Evolutionary conservation across 768 basidiomycete species (phyloP), one percentile per base, ranked within the genome.

Genomic region (Naganishia randhawae): DNA sequence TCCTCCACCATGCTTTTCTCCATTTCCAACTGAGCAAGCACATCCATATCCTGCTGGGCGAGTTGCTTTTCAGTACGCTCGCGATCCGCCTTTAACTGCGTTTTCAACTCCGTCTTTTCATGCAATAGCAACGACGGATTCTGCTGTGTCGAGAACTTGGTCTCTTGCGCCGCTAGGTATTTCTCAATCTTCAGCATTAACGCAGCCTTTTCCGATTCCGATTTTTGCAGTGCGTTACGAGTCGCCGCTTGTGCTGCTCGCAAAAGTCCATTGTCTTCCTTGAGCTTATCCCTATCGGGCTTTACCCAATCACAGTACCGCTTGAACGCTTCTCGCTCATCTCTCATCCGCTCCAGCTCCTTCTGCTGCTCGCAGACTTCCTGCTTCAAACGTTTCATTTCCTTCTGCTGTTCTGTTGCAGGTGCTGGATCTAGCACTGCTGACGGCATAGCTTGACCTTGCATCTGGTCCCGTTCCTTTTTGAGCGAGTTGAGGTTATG

Each of bases 211-310:
- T 61, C 57, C 1, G 39, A 37, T 19, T 61, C 57, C 7, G 35
- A 39, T 25, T 61, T 16, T 29, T 39, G 7, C 3, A 61, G 27
- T 2, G 57, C 57, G 8, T 25, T 39, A 14, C 39, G 54, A 11
- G 35, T 35, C 31, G 9, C 54, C 33, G 33, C 54, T 8, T 35
- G n/a, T 33, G 33, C 54, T 7, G 54, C n/a, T 5, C 33, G 57
- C 25, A 61, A 14, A 11, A 13, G 17, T 25, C 41, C 39, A 11
- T 39, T 22, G 22, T 61, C 57, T 1, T 39, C 37, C 17, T 61
- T 61, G 39, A 61, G 57, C 57, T 61, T 61, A 25, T 61, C 57
- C 7, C 57, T 11, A 39, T 61, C 57, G 22, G 57, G 57, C 5
- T 39, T 35, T n/a, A 61, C 57, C 57, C 57, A 61, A 11, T 61